A percentile compares a stretch with the other conserved stretches of the same genome.
Conservation (phyloP, 2,329 filamentous ascomycete genomes). For the Colletotrichum sp. region DNA sequence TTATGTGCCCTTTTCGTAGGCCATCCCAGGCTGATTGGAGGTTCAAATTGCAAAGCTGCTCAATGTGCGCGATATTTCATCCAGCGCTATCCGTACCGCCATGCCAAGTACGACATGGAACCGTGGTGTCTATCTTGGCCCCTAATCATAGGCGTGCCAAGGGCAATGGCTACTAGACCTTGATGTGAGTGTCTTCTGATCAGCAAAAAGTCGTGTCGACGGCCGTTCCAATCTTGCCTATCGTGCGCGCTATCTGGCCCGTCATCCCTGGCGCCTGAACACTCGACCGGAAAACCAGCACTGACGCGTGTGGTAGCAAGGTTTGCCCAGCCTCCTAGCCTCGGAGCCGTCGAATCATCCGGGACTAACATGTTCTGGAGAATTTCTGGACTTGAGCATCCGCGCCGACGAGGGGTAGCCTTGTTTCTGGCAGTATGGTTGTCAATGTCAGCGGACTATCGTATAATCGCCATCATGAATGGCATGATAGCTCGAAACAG, state of each 20-base stretch:
- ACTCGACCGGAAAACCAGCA: conserved; percentile 1
- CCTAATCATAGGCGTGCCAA: not conserved
- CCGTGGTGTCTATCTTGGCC: not conserved
- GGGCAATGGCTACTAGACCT: not conserved
- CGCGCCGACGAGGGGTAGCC: not conserved
- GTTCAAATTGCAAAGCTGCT: not conserved
- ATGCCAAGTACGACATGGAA: conserved; percentile 11
- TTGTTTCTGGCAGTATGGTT: not conserved
- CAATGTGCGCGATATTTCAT: conserved; percentile 5
- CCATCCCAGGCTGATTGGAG: not conserved
- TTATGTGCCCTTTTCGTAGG: not conserved
- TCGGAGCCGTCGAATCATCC: not conserved
- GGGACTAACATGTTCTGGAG: conserved; percentile 1
- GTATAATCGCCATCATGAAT: conserved; percentile 8
- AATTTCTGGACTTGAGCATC: conserved; percentile 4
- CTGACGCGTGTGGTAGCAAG: not conserved
- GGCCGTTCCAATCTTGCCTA: not conserved
- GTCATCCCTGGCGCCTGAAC: not conserved
- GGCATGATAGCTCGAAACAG: conserved; percentile 18
- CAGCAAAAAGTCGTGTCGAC: not conserved
- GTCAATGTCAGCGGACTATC: not conserved
- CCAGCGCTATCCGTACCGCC: not conserved
- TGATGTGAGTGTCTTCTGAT: not conserved
- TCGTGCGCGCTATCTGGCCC: not conserved
- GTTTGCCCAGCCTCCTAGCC: not conserved